These are phyloP conservation scores for Elongisporangium undulatum DNA, from an alignment of 352 stramenopile species.

Conservation along the genomic window DNA sequence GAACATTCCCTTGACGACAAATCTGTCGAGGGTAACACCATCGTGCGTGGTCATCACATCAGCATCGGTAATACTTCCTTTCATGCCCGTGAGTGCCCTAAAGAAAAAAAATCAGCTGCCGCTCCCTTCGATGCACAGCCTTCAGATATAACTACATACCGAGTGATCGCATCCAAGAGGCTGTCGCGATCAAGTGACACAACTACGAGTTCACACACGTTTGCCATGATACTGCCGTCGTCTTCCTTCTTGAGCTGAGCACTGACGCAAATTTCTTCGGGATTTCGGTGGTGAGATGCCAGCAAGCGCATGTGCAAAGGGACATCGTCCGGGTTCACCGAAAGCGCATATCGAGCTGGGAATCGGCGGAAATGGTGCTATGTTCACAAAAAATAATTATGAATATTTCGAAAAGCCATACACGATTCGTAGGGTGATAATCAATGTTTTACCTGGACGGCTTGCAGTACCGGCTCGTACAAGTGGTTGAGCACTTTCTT, in stretches of 20 bases:
- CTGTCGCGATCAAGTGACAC: conserved; percentile 76
- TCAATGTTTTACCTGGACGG: conserved; percentile 36
- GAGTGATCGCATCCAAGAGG: conserved; percentile 75
- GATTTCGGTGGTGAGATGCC: conserved; percentile 74
- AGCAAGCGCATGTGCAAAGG: conserved; percentile 84
- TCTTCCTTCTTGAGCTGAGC: conserved; percentile 84
- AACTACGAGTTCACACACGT: conserved; percentile 80
- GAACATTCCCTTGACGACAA: conserved; percentile 79
- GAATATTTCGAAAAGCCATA: too few relatives aligned
- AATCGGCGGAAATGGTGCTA: conserved; percentile 74
- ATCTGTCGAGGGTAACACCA: conserved; percentile 65
- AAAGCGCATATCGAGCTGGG: conserved; percentile 79
- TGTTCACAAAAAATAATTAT: background rate
- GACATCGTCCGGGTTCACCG: conserved; percentile 84
- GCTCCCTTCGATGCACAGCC: background rate
- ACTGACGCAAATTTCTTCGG: conserved; percentile 79
- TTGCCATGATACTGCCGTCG: conserved; percentile 74
- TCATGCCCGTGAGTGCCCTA: conserved; percentile 73
- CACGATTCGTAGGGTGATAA: background rate
- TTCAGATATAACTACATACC: conserved; percentile 9
- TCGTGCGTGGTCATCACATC: conserved; percentile 86
- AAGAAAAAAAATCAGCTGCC: background rate
- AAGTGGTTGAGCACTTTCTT: conserved; percentile 84
- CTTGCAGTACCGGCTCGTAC: conserved; percentile 83
- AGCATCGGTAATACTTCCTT: conserved; percentile 82